Evolutionary conservation across 2,329 filamentous ascomycete species (phyloP).

Genomic region (Ascochyta koolunga): DNA sequence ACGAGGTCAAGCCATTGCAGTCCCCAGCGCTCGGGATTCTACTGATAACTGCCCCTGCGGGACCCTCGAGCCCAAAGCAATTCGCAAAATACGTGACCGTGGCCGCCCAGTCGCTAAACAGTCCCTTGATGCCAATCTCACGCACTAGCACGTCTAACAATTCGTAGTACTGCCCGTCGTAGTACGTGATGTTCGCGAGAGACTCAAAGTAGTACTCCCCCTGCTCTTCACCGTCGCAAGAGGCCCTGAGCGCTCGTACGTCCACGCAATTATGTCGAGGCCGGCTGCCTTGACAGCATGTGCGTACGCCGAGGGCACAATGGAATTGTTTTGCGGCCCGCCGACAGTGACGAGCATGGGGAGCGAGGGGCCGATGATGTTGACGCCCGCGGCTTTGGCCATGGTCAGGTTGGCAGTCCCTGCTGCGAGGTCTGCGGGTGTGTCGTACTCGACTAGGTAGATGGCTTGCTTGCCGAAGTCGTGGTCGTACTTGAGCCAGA

Average conservation of each 20-base stretch:
- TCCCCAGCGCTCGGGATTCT: not conserved
- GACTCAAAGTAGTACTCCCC: slow-evolving; percentile 47
- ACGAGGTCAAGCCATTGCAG: too few species aligned
- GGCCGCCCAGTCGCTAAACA: slow-evolving; percentile 71
- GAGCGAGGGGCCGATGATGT: slow-evolving; percentile 66
- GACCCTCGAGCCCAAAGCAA: slow-evolving; percentile 59
- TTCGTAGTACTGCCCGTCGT: slow-evolving; percentile 68
- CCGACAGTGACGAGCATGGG: slow-evolving; percentile 61
- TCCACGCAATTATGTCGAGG: slow-evolving; percentile 70
- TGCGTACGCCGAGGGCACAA: slow-evolving; percentile 68
- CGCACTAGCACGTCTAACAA: slow-evolving; percentile 66
- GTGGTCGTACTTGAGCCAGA: slow-evolving; percentile 68
- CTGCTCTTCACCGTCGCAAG: slow-evolving; percentile 52
- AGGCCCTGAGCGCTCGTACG: slow-evolving; percentile 67
- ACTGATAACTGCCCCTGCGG: slow-evolving; percentile 22
- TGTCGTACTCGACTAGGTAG: slow-evolving; percentile 65
- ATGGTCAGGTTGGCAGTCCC: slow-evolving; percentile 61
- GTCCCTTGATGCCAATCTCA: slow-evolving; percentile 64
- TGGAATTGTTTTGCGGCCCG: slow-evolving; percentile 54
- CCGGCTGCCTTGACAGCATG: slow-evolving; percentile 63
- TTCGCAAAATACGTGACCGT: slow-evolving; percentile 73
- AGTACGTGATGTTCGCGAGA: slow-evolving; percentile 60
- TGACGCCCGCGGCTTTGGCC: slow-evolving; percentile 63
- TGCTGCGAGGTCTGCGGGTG: slow-evolving; percentile 52
- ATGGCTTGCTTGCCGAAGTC: slow-evolving; percentile 66